A percentile compares a stretch with the other conserved stretches of the same genome.
Evolutionary conservation across 139 green algal genomes (phyloP).

Genomic region (Edaphochlamys debaryana): DNA sequence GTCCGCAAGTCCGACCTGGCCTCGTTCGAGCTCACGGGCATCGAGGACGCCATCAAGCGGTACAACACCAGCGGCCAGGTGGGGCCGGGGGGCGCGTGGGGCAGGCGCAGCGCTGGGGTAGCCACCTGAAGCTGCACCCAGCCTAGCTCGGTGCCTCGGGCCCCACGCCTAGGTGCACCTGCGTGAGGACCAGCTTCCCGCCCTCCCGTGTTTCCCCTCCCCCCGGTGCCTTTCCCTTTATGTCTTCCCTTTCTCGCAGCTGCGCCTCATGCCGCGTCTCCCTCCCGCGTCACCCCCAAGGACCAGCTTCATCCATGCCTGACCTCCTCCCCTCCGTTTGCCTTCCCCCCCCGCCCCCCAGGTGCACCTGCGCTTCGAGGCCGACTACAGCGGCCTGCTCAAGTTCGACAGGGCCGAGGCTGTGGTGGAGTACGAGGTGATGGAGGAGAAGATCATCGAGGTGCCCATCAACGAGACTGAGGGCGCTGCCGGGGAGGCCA

Average conservation of each 20-base stretch:
- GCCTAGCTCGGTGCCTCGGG: too few relatives aligned
- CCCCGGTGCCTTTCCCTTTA: too few relatives aligned
- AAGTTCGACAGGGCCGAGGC: constrained; percentile 66
- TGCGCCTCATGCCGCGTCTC: too few relatives aligned
- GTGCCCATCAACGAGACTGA: constrained; percentile 51
- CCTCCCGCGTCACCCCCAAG: too few relatives aligned
- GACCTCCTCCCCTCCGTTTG: too few relatives aligned
- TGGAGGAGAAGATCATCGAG: constrained; percentile 63
- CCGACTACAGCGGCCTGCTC: constrained; percentile 80
- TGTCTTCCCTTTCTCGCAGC: too few relatives aligned
- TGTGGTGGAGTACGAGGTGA: constrained; percentile 61
- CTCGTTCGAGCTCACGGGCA: constrained; percentile 48
- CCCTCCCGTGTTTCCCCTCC: neutral
- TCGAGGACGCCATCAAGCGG: constrained; percentile 44
- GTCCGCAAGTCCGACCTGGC: constrained; percentile 43
- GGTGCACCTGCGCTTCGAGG: constrained; percentile 61
- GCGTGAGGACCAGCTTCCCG: too few relatives aligned
- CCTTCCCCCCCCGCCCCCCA: neutral
- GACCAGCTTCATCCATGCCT: too few relatives aligned
- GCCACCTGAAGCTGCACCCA: too few relatives aligned
- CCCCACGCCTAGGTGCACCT: neutral
- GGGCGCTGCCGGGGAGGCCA: neutral
- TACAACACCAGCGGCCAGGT: constrained; percentile 68
- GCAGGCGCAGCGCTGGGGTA: too few relatives aligned
- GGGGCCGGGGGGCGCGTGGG: neutral